These are phyloP conservation scores for Alternaria panax DNA, from an alignment of 2,329 filamentous ascomycete species.

Conservation along the genomic window DNA sequence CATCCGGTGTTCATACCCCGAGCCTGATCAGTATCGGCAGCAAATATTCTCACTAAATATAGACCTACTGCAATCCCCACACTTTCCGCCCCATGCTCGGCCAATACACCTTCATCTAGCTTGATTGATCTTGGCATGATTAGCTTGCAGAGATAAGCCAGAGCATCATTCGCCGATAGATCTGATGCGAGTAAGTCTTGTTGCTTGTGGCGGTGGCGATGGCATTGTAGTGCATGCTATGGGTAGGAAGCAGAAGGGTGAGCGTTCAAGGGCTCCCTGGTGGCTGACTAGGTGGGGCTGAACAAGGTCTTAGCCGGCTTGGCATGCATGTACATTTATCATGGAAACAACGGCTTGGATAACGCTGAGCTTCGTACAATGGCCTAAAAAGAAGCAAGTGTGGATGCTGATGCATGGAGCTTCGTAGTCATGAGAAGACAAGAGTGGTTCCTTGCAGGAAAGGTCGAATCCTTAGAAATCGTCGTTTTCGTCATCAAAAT, in stretches of 20 bases:
- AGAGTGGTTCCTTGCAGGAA: not conserved
- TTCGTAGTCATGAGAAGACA: not conserved
- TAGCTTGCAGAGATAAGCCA: not conserved
- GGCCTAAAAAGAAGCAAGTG: not conserved
- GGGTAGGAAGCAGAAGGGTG: not conserved
- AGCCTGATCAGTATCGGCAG: not conserved
- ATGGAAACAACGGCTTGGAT: not conserved
- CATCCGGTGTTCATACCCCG: not conserved
- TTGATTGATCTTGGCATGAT: not conserved
- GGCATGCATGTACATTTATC: not conserved
- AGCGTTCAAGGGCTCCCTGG: not conserved
- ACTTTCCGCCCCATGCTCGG: conserved; percentile 12
- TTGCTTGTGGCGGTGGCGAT: not conserved
- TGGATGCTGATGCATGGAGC: not conserved
- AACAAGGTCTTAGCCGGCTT: not conserved
- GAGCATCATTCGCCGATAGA: not conserved
- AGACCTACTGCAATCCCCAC: not conserved
- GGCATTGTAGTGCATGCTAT: not conserved
- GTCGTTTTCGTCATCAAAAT: not conserved
- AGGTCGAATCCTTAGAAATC: not conserved
- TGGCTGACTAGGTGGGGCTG: not conserved
- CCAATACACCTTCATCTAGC: conserved; percentile 7
- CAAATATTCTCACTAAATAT: conserved; percentile 1
- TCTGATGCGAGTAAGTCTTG: not conserved
- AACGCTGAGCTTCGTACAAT: not conserved